A percentile compares a stretch with the other conserved stretches of the same genome.
These are phyloP conservation scores for Pneumocystis jirovecii DNA, from an alignment of 1,139 yeast genomes.

Conservation along the genomic window DNA sequence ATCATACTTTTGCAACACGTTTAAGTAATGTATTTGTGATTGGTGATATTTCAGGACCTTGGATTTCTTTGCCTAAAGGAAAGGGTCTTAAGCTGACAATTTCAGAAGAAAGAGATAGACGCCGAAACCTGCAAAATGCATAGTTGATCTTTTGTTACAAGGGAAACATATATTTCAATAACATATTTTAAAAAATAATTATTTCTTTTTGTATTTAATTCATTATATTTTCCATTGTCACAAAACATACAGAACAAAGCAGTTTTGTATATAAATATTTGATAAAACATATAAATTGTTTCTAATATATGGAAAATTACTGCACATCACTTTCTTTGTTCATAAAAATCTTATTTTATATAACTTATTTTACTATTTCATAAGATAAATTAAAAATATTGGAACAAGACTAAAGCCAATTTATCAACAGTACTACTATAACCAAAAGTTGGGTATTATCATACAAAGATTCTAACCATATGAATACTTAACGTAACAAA, in stretches of 20 bases:
- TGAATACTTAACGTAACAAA: background rate
- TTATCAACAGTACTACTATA: background rate
- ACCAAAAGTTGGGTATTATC: background rate
- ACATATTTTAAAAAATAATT: background rate
- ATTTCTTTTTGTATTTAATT: background rate
- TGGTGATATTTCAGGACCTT: constrained; percentile 97
- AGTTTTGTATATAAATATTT: background rate
- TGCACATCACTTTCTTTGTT: background rate
- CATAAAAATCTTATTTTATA: background rate
- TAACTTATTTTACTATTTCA: background rate
- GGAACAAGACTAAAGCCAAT: background rate
- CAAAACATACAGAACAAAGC: background rate
- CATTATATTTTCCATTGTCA: background rate
- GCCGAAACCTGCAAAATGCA: constrained; percentile 23
- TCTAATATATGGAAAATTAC: background rate
- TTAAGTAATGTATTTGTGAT: constrained; percentile 89
- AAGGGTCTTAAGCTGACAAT: constrained; percentile 97
- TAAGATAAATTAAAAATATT: background rate
- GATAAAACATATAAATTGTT: background rate
- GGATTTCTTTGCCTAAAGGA: constrained; percentile 98
- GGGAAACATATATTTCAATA: background rate
- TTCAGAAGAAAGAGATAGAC: constrained; percentile 98
- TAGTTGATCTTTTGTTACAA: background rate
- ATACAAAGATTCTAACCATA: background rate
- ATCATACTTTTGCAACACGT: constrained; percentile 97